These are phyloP conservation scores for Hamigera avellanea DNA, from an alignment of 495 filamentous ascomycete genomes.

Conservation along the genomic window DNA sequence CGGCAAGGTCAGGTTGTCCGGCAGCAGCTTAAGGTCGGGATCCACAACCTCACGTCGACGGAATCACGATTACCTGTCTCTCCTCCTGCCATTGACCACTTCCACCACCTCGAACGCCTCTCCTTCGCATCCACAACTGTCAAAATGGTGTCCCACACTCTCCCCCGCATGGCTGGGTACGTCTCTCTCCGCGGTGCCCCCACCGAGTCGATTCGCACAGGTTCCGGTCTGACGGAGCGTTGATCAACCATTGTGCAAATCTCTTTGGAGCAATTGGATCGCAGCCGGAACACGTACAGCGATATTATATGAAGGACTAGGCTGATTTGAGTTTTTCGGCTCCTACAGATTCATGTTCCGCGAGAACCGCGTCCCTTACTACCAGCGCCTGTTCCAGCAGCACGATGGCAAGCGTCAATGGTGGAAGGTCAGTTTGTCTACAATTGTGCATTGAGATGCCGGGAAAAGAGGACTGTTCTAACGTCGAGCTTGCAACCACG, in stretches of 20 bases:
- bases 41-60: constrained; percentile 22
- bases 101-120: constrained; percentile 12
- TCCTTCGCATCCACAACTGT: constrained; percentile 20
- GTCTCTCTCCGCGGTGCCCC: constrained; percentile 4
- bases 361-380: constrained; percentile 73
- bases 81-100: constrained; percentile 13
- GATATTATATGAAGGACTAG: background rate
- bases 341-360: constrained; percentile 56
- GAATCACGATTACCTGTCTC: constrained; percentile 12
- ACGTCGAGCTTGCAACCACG: background rate
- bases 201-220: constrained; percentile 6
- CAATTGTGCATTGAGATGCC: background rate
- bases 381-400: constrained; percentile 73
- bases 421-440: constrained; percentile 60
- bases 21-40: constrained; percentile 6
- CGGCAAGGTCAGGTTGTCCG: too few species aligned
- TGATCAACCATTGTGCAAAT: constrained; percentile 1
- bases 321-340: constrained; percentile 1
- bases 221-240: too few species aligned
- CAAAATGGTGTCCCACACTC: constrained; percentile 36
- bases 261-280: background rate
- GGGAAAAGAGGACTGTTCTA: background rate
- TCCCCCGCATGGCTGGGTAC: constrained; percentile 36
- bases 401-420: constrained; percentile 75
- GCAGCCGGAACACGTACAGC: too few species aligned